Evolutionary conservation across 2,329 filamentous ascomycete genomes (phyloP), one percentile per base, ranked within the genome.

Genomic region (Ploettnerulaceae sp.): DNA sequence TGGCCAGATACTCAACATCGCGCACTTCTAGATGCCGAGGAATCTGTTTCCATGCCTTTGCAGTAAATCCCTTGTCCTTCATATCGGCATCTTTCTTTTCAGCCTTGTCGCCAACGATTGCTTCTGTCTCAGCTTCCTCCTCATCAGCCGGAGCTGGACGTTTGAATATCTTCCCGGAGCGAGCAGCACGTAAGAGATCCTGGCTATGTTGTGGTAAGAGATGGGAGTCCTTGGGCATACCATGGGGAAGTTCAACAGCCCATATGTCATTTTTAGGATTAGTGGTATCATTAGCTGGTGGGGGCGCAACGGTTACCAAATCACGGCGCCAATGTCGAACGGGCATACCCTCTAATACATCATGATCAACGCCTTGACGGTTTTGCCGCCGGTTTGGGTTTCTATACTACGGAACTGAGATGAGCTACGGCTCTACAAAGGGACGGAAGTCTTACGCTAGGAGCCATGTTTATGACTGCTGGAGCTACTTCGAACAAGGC

Each of bases 261-360:
- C 85, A 91, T 42, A 79, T 72, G 63, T 85, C 79, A 59, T 81
- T 79, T 56, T 75, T 75, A 52, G 81, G 62, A 24, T 70, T 73
- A 24, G 69, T 72, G 21, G 75, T 79, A 57, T 90, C 84, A 52
- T 79, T 72, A 28, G 79, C 74, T 7, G 76, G 71, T 9, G 79
- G 79, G 42, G 87, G 82, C 55, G 80, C 81, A 61, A 91, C 71
- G 32, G 71, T 83, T 47, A 88, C 76, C 67, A 72, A 73, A 48
- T 85, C 81, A 54, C 86, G 81, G 46, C 86, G 82, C 85, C 89
- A 97, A 76, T 95, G 89, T 61, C 89, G 84, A 48, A 96, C 85
- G 12, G 91, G 91, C 8, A 96, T 76, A 49, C 63, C 63, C 49
- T 65, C 63, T 15, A 60, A 62, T 12, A 62, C 51, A 70, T 85